Evolutionary conservation across 345 rosid species (phyloP), one percentile per base, ranked within the genome.

Genomic region (Carallia brachiata): DNA sequence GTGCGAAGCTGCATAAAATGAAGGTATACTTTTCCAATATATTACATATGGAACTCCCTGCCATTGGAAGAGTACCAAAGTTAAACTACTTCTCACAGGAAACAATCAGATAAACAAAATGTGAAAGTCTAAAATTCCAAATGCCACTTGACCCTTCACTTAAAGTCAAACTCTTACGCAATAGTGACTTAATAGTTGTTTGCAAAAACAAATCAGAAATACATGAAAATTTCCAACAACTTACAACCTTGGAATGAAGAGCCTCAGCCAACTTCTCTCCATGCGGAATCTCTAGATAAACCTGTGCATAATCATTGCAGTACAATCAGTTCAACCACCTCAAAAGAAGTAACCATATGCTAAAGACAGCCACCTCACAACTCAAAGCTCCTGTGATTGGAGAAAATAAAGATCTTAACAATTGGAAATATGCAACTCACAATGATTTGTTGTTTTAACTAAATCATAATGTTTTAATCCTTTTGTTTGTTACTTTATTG

Each of bases 1-100:
- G 85, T 95, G 99, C 70, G 87, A 81, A 71, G 93, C 91, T 53
- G 81, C 88, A 78, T 85, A 88, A 62, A 53, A 75, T 5, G 99
- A 84, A 73, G 88, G 75, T 40, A 82, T 47, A 66, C 66, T 71
- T 80, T 81, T 81, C 99, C 99, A 95, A 72, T 87, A 89, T 72
- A 95, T 88, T 73, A 92, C 90, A 66, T 90, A 88, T 50, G 92
- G 89, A 78, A 90, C 86, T 61, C 99, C 99, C 98, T 94, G 90
- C 75, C 68, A 74, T 23, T 58, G 62, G 40, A 56, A 52, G 79
- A 65, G 59, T 6, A 36, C 62, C 55, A n/a, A 7, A 32, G 70
- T 32, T 72, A 36, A 73, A 50, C 52, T 61, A 74, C 50, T 53
- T 44, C 52, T 57, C 36, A 31, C 0, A 5, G 40, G 1, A 67